Conservation (phyloP, 2,329 filamentous ascomycete species). For the Pezicula rhizophila region DNA sequence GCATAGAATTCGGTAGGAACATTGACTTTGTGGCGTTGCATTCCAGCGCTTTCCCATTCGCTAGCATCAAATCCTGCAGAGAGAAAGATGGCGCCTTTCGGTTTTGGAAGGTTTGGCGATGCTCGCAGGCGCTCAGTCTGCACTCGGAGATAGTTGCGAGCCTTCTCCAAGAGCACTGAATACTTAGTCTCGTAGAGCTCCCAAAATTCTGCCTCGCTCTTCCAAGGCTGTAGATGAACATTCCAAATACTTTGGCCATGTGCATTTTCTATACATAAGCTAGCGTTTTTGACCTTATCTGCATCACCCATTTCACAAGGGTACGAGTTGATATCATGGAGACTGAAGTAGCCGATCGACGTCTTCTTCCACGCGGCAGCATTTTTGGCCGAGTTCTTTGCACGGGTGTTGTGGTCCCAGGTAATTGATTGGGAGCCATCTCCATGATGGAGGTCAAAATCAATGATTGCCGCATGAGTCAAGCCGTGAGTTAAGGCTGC, state of each 20-base stretch:
- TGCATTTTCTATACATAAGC: constrained; percentile 87
- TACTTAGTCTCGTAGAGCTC: constrained; percentile 77
- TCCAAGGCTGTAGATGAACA: constrained; percentile 86
- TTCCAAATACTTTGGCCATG: constrained; percentile 97
- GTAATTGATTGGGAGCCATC: constrained; percentile 94
- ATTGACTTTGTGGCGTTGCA: constrained; percentile 94
- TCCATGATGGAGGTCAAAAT: constrained; percentile 87
- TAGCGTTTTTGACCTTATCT: constrained; percentile 89
- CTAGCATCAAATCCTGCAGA: constrained; percentile 97
- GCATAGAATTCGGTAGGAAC: constrained; percentile 97
- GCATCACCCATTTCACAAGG: constrained; percentile 92
- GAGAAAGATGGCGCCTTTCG: constrained; percentile 85
- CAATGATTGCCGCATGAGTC: constrained; percentile 89
- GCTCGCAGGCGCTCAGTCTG: constrained; percentile 62
- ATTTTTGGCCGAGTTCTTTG: constrained; percentile 59
- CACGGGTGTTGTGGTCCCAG: constrained; percentile 80
- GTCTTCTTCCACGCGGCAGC: constrained; percentile 72
- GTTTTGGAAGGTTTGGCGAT: constrained; percentile 50
- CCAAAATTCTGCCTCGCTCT: constrained; percentile 81
- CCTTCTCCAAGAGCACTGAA: constrained; percentile 69
- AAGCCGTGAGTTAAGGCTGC: constrained; percentile 76
- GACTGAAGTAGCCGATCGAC: constrained; percentile 88
- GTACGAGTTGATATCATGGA: constrained; percentile 98
- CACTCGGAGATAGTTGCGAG: constrained; percentile 65
- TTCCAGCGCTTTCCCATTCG: constrained; percentile 84